Percentiles rank a stretch among this genome's conserved stretches.
These are phyloP conservation scores for Zymoseptoria brevis DNA, from an alignment of 2,329 filamentous ascomycete genomes.

Conservation along the genomic window DNA sequence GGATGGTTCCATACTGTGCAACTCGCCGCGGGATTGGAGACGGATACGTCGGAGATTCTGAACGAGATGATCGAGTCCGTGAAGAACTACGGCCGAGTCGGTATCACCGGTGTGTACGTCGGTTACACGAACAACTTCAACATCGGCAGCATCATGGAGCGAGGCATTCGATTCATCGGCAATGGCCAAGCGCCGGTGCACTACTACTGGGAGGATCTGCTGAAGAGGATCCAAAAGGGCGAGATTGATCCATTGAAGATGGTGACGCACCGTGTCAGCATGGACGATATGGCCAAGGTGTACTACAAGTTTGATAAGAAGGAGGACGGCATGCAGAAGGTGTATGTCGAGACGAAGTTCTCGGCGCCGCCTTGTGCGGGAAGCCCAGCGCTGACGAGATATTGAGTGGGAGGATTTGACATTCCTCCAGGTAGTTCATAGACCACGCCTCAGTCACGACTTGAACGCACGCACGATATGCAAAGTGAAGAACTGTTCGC, in stretches of 20 bases:
- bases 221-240: slow-evolving; percentile 57
- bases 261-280: slow-evolving; percentile 64
- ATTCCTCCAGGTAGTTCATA: not conserved
- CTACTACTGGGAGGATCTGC: slow-evolving; percentile 73
- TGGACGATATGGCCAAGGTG: slow-evolving; percentile 45
- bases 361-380: slow-evolving; percentile 45
- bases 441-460: not conserved
- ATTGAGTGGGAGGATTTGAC: slow-evolving; percentile 14
- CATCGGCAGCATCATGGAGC: slow-evolving; percentile 76
- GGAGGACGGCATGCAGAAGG: slow-evolving; percentile 71
- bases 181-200: slow-evolving; percentile 68
- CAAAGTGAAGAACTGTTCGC: too few relatives aligned
- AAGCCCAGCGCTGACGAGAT: slow-evolving; percentile 45
- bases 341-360: slow-evolving; percentile 57
- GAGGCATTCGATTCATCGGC: slow-evolving; percentile 69
- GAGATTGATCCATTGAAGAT: slow-evolving; percentile 70
- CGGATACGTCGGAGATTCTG: slow-evolving; percentile 72
- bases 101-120: slow-evolving; percentile 65
- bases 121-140: slow-evolving; percentile 72
- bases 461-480: too few relatives aligned
- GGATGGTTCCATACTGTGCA: slow-evolving; percentile 55
- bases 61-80: slow-evolving; percentile 75
- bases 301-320: slow-evolving; percentile 59
- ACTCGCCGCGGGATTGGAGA: slow-evolving; percentile 61
- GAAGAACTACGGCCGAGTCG: slow-evolving; percentile 62